A percentile compares a stretch with the other conserved stretches of the same genome.
Evolutionary conservation across 192 early-diverging fungal genomes (phyloP).

Genomic region (Coemansia sp.): DNA sequence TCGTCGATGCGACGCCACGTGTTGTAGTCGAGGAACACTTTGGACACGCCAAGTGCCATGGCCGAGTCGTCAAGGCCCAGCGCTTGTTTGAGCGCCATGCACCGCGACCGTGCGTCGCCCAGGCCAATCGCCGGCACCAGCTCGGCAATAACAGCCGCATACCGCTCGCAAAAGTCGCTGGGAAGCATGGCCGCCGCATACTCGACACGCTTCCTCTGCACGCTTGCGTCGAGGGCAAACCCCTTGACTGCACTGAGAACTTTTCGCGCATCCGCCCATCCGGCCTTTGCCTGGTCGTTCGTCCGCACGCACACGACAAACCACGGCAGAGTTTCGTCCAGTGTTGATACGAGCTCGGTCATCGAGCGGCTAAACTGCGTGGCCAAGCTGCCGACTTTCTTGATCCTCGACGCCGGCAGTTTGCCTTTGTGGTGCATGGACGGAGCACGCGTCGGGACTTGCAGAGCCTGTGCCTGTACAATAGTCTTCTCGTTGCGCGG

Average conservation of each 20-base stretch:
- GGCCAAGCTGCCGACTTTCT: slow-evolving; percentile 42
- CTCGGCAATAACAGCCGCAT: slow-evolving; percentile 52
- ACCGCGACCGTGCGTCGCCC: slow-evolving; percentile 21
- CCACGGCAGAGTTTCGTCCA: slow-evolving; percentile 80
- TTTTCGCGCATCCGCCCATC: slow-evolving; percentile 63
- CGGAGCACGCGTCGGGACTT: slow-evolving; percentile 75
- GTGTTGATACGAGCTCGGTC: slow-evolving; percentile 73
- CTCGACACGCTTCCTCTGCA: slow-evolving; percentile 58
- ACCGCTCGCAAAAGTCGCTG: slow-evolving; percentile 78
- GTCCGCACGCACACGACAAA: slow-evolving; percentile 77
- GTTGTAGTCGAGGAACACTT: slow-evolving; percentile 60
- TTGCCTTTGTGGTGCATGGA: slow-evolving; percentile 54
- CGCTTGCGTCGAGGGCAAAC: slow-evolving; percentile 64
- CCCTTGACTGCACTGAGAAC: slow-evolving; percentile 56
- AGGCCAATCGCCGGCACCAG: slow-evolving; percentile 7
- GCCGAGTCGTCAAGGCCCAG: slow-evolving; percentile 18
- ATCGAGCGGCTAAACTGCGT: slow-evolving; percentile 64
- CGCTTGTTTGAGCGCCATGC: slow-evolving; percentile 25
- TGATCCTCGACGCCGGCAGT: slow-evolving; percentile 57
- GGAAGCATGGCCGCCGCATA: slow-evolving; percentile 71
- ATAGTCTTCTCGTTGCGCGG: slow-evolving; percentile 72
- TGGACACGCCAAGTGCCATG: slow-evolving; percentile 51
- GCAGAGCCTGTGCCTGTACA: slow-evolving; percentile 72
- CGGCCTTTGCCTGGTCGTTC: slow-evolving; percentile 67
- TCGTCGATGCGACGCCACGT: slow-evolving; percentile 70